Evolutionary conservation across 345 rosid species (phyloP).

Genomic region (Sisymbrium irio): DNA sequence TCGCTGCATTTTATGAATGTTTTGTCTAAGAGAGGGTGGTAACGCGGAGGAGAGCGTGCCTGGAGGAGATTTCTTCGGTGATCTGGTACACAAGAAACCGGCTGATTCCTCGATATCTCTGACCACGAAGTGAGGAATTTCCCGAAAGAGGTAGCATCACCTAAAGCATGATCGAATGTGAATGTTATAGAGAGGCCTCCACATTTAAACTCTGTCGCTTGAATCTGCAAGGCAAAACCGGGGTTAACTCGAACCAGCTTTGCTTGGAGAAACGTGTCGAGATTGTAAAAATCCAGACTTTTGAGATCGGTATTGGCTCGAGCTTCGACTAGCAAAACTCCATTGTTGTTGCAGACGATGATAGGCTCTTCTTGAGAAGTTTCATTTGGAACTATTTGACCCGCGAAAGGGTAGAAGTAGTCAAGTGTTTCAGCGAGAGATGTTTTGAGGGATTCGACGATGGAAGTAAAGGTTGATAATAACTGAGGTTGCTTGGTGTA

Average conservation of each 20-base stretch:
- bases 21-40: slow-evolving; percentile 52
- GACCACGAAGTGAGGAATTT: slow-evolving; percentile 70
- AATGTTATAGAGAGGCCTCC: slow-evolving; percentile 70
- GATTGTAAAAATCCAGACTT: slow-evolving; percentile 55
- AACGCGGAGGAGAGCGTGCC: slow-evolving; percentile 58
- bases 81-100: slow-evolving; percentile 61
- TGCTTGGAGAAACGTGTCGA: slow-evolving; percentile 46
- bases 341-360: slow-evolving; percentile 65
- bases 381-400: slow-evolving; percentile 53
- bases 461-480: slow-evolving; percentile 28
- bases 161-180: slow-evolving; percentile 85
- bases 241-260: slow-evolving; percentile 48
- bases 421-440: slow-evolving; percentile 57
- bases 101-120: slow-evolving; percentile 53
- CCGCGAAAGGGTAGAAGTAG: slow-evolving; percentile 71
- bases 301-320: slow-evolving; percentile 47
- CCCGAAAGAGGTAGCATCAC: slow-evolving; percentile 71
- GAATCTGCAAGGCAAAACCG: slow-evolving; percentile 57
- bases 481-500: slow-evolving; percentile 37
- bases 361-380: slow-evolving; percentile 52
- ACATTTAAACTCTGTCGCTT: slow-evolving; percentile 53
- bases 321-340: slow-evolving; percentile 58
- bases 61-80: slow-evolving; percentile 58
- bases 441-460: slow-evolving; percentile 40
- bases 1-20: slow-evolving; percentile 58